Conservation (phyloP, 495 filamentous ascomycete species). For the Podospora bellae-mahoneyi region DNA sequence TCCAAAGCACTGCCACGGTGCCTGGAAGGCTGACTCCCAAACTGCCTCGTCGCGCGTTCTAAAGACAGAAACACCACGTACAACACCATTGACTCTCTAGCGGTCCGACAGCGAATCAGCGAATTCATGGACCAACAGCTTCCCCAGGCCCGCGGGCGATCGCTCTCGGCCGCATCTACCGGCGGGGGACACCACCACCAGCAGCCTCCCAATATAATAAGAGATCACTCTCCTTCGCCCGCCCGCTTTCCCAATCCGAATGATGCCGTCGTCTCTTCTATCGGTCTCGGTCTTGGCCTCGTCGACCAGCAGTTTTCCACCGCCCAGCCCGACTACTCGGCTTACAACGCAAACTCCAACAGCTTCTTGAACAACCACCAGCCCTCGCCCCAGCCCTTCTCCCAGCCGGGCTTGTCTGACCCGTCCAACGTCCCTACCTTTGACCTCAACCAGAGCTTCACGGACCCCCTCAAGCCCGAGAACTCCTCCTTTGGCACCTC, state of each 20-base stretch:
- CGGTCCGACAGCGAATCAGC: slow-evolving; percentile 20
- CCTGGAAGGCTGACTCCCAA: slow-evolving; percentile 38
- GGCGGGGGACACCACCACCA: slow-evolving; percentile 35
- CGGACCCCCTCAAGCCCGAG: slow-evolving; percentile 36
- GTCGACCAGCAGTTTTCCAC: slow-evolving; percentile 39
- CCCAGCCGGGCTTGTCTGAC: slow-evolving; percentile 35
- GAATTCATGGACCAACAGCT: slow-evolving; percentile 47
- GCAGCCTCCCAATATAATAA: slow-evolving; percentile 46
- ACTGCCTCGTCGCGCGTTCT: slow-evolving; percentile 37
- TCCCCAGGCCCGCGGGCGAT: slow-evolving; percentile 45
- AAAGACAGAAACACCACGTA: slow-evolving; percentile 39
- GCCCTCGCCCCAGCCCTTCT: slow-evolving; percentile 36
- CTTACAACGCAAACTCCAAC: slow-evolving; percentile 33
- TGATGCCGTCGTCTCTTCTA: slow-evolving; percentile 32
- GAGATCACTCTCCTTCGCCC: slow-evolving; percentile 50
- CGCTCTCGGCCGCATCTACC: slow-evolving; percentile 41
- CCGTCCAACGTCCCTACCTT: slow-evolving; percentile 32
- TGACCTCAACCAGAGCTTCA: slow-evolving; percentile 41
- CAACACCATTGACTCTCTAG: slow-evolving; percentile 8
- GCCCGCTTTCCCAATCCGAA: slow-evolving; percentile 44
- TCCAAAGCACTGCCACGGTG: slow-evolving; percentile 32
- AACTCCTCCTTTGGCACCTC: slow-evolving; percentile 32
- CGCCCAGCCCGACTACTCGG: slow-evolving; percentile 36
- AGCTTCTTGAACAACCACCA: slow-evolving; percentile 43
- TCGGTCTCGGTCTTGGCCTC: slow-evolving; percentile 47